A percentile compares a stretch with the other conserved stretches of the same genome.
These are phyloP conservation scores for Ophiorrhiza pumila DNA, from an alignment of 257 asterid genomes.

Conservation along the genomic window DNA sequence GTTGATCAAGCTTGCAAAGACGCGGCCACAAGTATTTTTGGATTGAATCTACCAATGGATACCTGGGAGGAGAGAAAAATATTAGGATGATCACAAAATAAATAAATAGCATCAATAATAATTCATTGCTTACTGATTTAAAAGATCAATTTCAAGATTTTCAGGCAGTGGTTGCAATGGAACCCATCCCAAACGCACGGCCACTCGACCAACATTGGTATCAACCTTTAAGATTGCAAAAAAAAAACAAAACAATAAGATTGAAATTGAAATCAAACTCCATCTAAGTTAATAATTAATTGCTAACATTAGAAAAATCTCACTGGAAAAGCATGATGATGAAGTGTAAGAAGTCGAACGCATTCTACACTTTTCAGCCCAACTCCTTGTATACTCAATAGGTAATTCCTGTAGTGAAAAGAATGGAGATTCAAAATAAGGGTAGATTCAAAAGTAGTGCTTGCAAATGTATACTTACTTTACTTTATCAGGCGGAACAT, in stretches of 20 bases:
- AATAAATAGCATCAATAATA: not conserved
- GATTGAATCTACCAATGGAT: constrained; percentile 42
- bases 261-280: constrained; percentile 5
- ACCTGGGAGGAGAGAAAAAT: constrained; percentile 29
- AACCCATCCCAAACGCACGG: constrained; percentile 69
- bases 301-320: constrained; percentile 1
- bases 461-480: constrained; percentile 31
- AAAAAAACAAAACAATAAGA: not conserved
- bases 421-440: not conserved
- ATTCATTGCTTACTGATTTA: constrained; percentile 39
- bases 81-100: not conserved
- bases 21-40: constrained; percentile 66
- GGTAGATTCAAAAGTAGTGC: not conserved
- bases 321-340: constrained; percentile 64
- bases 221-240: constrained; percentile 63
- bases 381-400: constrained; percentile 51
- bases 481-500: constrained; percentile 45
- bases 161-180: constrained; percentile 56
- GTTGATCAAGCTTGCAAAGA: constrained; percentile 16
- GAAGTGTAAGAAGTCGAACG: constrained; percentile 58
- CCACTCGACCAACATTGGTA: constrained; percentile 54
- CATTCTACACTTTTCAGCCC: constrained; percentile 77
- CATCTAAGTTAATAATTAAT: not conserved
- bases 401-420: constrained; percentile 42
- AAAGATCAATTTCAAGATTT: constrained; percentile 42